These are phyloP conservation scores for Emergomyces pasteurianus DNA, from an alignment of 2,329 filamentous ascomycete species.

Conservation along the genomic window DNA sequence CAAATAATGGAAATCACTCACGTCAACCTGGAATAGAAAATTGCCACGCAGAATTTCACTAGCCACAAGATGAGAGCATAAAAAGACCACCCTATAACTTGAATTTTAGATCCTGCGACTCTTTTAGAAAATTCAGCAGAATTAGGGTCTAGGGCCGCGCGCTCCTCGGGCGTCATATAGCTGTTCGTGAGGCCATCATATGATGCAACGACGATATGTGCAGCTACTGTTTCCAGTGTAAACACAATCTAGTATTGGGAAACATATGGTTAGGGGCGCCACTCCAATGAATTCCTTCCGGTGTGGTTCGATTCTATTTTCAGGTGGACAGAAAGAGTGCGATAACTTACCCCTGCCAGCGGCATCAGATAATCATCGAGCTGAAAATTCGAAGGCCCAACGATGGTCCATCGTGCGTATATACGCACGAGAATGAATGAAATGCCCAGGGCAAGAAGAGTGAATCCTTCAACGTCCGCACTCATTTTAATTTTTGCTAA, in stretches of 20 bases:
- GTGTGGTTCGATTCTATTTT: background rate
- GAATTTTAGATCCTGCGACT: slow-evolving; percentile 43
- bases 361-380: slow-evolving; percentile 50
- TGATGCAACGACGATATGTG: slow-evolving; percentile 38
- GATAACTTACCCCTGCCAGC: slow-evolving; percentile 37
- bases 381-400: slow-evolving; percentile 41
- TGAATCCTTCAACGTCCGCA: slow-evolving; percentile 31
- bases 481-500: background rate
- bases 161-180: slow-evolving; percentile 42
- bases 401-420: slow-evolving; percentile 36
- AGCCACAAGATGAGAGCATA: slow-evolving; percentile 43
- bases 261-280: background rate
- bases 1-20: slow-evolving; percentile 13
- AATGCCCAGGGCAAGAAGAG: slow-evolving; percentile 40
- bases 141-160: slow-evolving; percentile 32
- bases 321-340: background rate
- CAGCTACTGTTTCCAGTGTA: slow-evolving; percentile 37
- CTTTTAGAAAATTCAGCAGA: slow-evolving; percentile 38
- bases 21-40: slow-evolving; percentile 46
- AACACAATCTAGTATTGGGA: slow-evolving; percentile 35
- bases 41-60: slow-evolving; percentile 44
- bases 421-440: slow-evolving; percentile 40
- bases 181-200: slow-evolving; percentile 46
- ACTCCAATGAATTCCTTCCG: background rate
- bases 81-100: slow-evolving; percentile 42